Conservation (phyloP, 345 rosid genomes). For the Triadica sebifera region DNA sequence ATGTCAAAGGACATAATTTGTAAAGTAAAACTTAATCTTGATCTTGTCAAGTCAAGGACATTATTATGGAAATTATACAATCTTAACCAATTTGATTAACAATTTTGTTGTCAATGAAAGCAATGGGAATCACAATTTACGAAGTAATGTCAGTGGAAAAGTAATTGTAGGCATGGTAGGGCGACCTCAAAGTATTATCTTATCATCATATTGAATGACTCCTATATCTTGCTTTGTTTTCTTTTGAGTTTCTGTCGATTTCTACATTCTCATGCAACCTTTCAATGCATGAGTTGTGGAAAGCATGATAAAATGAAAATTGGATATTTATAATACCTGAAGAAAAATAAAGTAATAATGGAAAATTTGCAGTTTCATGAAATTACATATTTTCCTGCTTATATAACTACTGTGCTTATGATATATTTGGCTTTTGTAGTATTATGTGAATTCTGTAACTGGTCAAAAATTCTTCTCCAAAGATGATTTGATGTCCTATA, state of each 20-base stretch:
- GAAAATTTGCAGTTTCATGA: not conserved
- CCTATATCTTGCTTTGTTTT: not conserved
- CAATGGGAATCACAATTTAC: not conserved
- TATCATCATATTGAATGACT: not conserved
- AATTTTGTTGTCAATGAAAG: not conserved
- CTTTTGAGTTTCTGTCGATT: not conserved
- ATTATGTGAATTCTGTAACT: constrained; percentile 39
- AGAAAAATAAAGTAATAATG: not conserved
- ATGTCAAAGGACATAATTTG: not conserved
- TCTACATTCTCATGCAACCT: not conserved
- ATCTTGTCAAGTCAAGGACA: not conserved
- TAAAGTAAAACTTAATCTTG: not conserved
- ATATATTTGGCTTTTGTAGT: constrained; percentile 33
- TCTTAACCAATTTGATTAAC: not conserved
- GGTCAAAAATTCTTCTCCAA: constrained; percentile 45
- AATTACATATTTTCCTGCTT: not conserved
- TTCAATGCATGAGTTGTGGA: not conserved
- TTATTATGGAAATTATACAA: not conserved
- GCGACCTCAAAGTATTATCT: not conserved
- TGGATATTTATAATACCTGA: not conserved
- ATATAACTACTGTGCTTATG: not conserved
- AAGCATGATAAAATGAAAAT: not conserved
- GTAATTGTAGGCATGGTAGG: not conserved
- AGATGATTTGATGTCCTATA: constrained; percentile 44
- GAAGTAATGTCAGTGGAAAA: not conserved